Base-by-base conservation (phyloP, 2,329 filamentous ascomycete species). In the Trichophyton rubrum region DNA sequence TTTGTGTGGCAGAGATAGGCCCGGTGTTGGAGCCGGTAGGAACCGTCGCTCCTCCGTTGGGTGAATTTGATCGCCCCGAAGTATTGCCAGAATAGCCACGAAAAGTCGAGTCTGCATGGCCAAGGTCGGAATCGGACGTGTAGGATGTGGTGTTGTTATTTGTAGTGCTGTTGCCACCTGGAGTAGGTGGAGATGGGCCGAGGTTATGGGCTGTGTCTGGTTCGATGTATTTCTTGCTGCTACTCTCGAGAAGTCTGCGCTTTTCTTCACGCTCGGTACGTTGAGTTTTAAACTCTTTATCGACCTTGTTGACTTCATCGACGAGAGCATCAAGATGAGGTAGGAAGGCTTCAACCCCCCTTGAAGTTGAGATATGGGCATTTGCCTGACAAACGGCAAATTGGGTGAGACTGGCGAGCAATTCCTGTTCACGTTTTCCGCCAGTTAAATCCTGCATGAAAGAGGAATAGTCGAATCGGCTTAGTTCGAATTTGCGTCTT, bases 391-490 rank as follows among this genome's bases (percentile, higher is more conserved):
- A 85, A 71, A 95, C 90, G 8, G 95, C 95, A 71, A 91, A 99
- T 70, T 87, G 92, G 1, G 93, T 99, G 35, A 99, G 80, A 70
- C 96, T 89, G 0, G 92, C 97, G 33, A 99, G 75, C 3, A 99
- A 89, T 72, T 99, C 93, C 70, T 97, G 93, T 68, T 99, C 93
- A 72, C 97, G 99, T 64, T 93, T 86, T n/a, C 93, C 93, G 33
- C 93, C 93, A 64, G 97, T 93, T n/a, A 99, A 80, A 77, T 99
- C 93, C 69, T 97, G 92, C 89, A 99, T 95, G 70, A 97, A 99
- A 13, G 90, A 96, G 2, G 92, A 97, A 72, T 99, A 99, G 73
- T 99, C 95, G 69, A 99, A 99, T 8, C 95, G 86, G 77, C 95
- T 96, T 61, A 99, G 81, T 77, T 99, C 93, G 69, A 99, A 99